Percentiles rank a stretch among this genome's conserved stretches.
Evolutionary conservation across 1,139 yeast genomes (phyloP).

Genomic region (Geotrichum phurueaensis): DNA sequence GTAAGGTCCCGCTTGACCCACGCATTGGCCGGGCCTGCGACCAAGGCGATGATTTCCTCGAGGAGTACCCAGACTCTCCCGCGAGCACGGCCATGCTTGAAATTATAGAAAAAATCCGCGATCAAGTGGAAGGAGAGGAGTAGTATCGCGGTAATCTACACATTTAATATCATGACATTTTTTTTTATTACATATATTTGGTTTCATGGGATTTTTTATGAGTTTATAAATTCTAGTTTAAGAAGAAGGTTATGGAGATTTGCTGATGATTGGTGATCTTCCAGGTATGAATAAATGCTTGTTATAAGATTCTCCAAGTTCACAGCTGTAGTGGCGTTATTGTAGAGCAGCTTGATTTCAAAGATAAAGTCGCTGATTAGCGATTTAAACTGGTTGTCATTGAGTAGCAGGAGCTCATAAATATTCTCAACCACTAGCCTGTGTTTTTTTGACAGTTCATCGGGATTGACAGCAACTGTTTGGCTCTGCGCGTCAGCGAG

Average conservation of each 20-base stretch:
- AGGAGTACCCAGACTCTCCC: slow-evolving; percentile 83
- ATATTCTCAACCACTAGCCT: slow-evolving; percentile 16
- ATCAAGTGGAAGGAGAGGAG: slow-evolving; percentile 5
- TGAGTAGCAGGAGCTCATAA: slow-evolving; percentile 19
- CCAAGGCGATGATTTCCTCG: slow-evolving; percentile 73
- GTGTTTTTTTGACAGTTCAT: slow-evolving; percentile 19
- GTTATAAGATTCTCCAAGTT: background rate
- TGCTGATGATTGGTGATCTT: slow-evolving; percentile 4
- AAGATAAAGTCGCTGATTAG: slow-evolving; percentile 18
- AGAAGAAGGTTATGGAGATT: slow-evolving; percentile 11
- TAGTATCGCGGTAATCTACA: background rate
- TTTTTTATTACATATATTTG: background rate
- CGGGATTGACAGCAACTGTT: slow-evolving; percentile 20
- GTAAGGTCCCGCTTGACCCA: slow-evolving; percentile 93
- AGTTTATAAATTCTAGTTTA: slow-evolving; percentile 11
- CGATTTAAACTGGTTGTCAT: slow-evolving; percentile 16
- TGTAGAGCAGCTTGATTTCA: slow-evolving; percentile 6
- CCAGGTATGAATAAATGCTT: slow-evolving; percentile 7
- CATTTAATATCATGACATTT: background rate
- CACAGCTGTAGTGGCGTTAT: background rate
- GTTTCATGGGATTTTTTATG: background rate
- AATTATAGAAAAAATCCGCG: slow-evolving; percentile 55
- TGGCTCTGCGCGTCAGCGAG: slow-evolving; percentile 4
- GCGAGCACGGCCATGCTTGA: slow-evolving; percentile 82
- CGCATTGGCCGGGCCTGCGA: slow-evolving; percentile 89